Percentiles rank a stretch among this genome's conserved stretches.
These are phyloP conservation scores for Cryptococcus deneoformans DNA, from an alignment of 1,284 basidiomycete genomes.

Conservation along the genomic window DNA sequence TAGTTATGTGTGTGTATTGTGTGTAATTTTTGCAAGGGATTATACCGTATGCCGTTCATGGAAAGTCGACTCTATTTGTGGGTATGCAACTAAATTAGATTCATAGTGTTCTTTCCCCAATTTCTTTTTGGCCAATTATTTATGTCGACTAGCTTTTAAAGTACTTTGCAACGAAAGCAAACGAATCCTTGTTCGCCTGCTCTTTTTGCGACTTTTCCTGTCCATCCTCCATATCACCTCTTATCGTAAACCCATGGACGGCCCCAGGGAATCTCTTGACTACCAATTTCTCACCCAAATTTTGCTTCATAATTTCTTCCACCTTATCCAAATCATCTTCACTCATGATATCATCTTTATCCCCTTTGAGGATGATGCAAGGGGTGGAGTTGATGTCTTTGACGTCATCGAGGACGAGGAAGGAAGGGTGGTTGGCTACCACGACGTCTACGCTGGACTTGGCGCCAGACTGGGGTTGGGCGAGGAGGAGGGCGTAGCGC, in stretches of 20 bases:
- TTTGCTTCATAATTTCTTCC: slow-evolving; percentile 56
- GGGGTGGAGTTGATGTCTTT: slow-evolving; percentile 49
- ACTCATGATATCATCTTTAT: slow-evolving; percentile 36
- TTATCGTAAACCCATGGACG: slow-evolving; percentile 61
- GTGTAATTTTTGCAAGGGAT: neutral
- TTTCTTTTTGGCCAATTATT: too few species aligned
- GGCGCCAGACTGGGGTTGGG: slow-evolving; percentile 63
- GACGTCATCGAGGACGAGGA: slow-evolving; percentile 59
- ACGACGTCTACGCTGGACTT: slow-evolving; percentile 58
- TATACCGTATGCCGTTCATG: too few species aligned
- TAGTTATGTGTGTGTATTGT: neutral
- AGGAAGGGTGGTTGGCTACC: slow-evolving; percentile 65
- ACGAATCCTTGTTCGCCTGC: slow-evolving; percentile 46
- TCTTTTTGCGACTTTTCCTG: slow-evolving; percentile 56
- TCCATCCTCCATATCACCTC: slow-evolving; percentile 48
- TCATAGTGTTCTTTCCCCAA: too few species aligned
- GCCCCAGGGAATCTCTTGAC: slow-evolving; percentile 57
- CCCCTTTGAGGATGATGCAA: slow-evolving; percentile 42
- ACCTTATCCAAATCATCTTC: slow-evolving; percentile 26
- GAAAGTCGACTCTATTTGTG: too few species aligned
- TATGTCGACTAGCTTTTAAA: slow-evolving; percentile 5
- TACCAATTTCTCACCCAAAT: slow-evolving; percentile 58
- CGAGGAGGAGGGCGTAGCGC: slow-evolving; percentile 41
- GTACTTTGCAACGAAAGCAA: slow-evolving; percentile 12
- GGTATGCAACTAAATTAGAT: too few species aligned